A percentile compares a stretch with the other conserved stretches of the same genome.
These are phyloP conservation scores for Rugosomyces carneus DNA, from an alignment of 1,284 basidiomycete genomes.

Conservation along the genomic window DNA sequence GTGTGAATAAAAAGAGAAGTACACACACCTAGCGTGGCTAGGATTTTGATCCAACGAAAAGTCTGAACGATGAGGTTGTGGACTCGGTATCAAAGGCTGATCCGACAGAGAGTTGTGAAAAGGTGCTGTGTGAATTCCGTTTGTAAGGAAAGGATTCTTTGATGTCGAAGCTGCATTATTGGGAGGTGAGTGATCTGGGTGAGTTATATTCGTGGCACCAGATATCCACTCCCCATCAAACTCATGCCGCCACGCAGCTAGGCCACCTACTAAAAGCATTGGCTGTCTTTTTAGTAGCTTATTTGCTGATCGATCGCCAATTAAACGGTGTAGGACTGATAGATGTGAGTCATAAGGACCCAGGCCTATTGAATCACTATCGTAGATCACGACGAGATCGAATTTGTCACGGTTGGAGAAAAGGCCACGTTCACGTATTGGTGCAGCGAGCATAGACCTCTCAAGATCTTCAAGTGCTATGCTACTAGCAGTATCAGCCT, in stretches of 20 bases:
- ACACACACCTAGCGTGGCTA: slow-evolving; percentile 31
- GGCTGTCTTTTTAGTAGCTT: slow-evolving; percentile 77
- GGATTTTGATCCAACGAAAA: slow-evolving; percentile 31
- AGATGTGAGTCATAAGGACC: slow-evolving; percentile 46
- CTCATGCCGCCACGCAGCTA: slow-evolving; percentile 76
- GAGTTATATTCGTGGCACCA: slow-evolving; percentile 27
- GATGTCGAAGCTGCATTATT: slow-evolving; percentile 16
- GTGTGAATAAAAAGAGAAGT: neutral
- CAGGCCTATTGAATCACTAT: slow-evolving; percentile 61
- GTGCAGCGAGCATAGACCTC: slow-evolving; percentile 68
- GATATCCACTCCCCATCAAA: slow-evolving; percentile 42
- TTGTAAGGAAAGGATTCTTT: slow-evolving; percentile 20
- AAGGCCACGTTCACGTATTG: slow-evolving; percentile 61
- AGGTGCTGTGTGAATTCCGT: slow-evolving; percentile 13
- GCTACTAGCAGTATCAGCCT: slow-evolving; percentile 35
- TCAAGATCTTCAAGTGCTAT: slow-evolving; percentile 68
- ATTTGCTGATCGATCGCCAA: slow-evolving; percentile 68
- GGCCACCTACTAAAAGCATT: slow-evolving; percentile 81
- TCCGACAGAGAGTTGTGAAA: slow-evolving; percentile 15
- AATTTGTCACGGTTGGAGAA: slow-evolving; percentile 83
- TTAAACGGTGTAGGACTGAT: slow-evolving; percentile 57
- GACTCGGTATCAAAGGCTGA: slow-evolving; percentile 24
- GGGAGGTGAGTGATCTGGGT: slow-evolving; percentile 5
- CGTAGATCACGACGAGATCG: slow-evolving; percentile 89
- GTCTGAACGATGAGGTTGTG: slow-evolving; percentile 23